Evolutionary conservation across 331 rosid genomes (phyloP), one percentile per base, ranked within the genome.

Genomic region (Pyrus hybrid): DNA sequence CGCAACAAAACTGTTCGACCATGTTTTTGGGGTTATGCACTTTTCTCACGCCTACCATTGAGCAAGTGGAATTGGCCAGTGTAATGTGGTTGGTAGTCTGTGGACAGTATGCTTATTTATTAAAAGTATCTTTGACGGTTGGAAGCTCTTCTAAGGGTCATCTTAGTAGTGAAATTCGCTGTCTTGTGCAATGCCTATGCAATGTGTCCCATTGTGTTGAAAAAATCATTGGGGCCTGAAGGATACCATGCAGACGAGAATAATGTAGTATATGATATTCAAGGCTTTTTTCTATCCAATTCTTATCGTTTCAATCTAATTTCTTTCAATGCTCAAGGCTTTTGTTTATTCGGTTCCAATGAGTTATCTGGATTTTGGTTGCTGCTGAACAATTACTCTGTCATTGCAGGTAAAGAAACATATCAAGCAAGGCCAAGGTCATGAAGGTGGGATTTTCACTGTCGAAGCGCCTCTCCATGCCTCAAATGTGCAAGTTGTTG

Each of bases 361-460:
- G 5, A 37, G 13, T 66, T 5, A 8, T 45, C 3, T 32, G 23
- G 25, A 49, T 5, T 16, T 17, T 43, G 37, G 21, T 58, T 11
- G 43, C 43, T 5, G 26, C 43, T 64, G 68, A 75, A 49, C 61
- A 61, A 61, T 61, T 74, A 72, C n/a, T 68, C 49, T 64, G 65
- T 26, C 10, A n/a, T 67, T 80, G 20, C 72, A 93, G 98, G 91
- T 91, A 29, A 90, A 93, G 87, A 93, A 91, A 80, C 98, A 93
- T 77, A 91, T 93, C 49, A 91, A 91, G 79, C 97, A 91, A 87
- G 98, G 98, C 33, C 96, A 88, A 78, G 97, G 98, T 21, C 96
- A 91, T 66, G 98, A 93, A 83, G 97, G 98, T 53, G 96, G 98
- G 28, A 93, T 93, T 58, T 93, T 93, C 80, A 69, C 93, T 0